phyloP scores from a whole-genome alignment of 257 asterid species.

The Primulina tabacum region DNA sequence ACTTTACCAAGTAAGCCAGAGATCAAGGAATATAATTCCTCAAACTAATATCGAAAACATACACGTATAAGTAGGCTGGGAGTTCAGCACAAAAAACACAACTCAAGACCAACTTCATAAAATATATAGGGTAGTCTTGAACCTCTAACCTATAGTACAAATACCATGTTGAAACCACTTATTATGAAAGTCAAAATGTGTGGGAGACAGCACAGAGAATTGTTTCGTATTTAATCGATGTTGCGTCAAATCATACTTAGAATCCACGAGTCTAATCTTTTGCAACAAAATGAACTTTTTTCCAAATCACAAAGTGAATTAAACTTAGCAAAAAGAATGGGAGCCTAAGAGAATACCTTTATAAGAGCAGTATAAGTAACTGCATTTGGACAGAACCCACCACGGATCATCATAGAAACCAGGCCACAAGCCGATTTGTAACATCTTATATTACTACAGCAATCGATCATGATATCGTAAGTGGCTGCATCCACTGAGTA shows the following conservation, averaged over 20 bases:
- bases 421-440: constrained; percentile 65
- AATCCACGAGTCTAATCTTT: neutral
- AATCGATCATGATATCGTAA: constrained; percentile 62
- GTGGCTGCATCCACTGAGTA: constrained; percentile 52
- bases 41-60: no score
- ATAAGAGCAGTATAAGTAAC: constrained; percentile 56
- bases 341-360: constrained; percentile 48
- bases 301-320: neutral
- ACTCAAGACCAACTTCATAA: neutral
- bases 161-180: neutral
- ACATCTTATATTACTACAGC: constrained; percentile 57
- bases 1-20: neutral
- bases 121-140: neutral
- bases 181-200: neutral
- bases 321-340: constrained; percentile 8
- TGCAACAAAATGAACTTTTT: neutral
- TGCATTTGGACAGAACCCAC: constrained; percentile 47
- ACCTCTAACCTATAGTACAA: neutral
- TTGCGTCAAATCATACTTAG: constrained; percentile 8
- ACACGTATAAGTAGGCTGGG: no score
- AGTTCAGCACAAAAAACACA: no score
- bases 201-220: neutral
- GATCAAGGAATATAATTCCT: neutral
- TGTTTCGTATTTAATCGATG: neutral
- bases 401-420: constrained; percentile 70